Base-by-base conservation (phyloP, 2,329 filamentous ascomycete species). In the Dactylellina cionopaga region DNA sequence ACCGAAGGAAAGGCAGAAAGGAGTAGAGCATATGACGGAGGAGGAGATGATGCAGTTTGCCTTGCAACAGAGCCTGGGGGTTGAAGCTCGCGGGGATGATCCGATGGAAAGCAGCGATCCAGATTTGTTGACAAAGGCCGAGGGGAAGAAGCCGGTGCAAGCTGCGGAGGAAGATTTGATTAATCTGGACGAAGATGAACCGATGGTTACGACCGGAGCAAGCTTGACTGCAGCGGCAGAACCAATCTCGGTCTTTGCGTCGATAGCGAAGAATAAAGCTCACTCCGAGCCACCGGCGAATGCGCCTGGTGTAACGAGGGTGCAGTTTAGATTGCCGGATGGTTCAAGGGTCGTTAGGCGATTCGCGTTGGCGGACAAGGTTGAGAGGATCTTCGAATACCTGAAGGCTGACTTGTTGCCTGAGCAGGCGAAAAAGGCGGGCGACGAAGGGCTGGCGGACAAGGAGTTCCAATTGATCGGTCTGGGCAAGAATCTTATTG, bases 41-140 rank as follows among this genome's bases (percentile, higher is more conserved):
- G 93, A 98, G 52, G 93, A 99, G 82, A 96, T 96, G 92, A 83
- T 99, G 76, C 90, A 97, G 80, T 89, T 97, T 86, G 95, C 95
- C 0, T 81, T 99, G 78, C 88, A 93, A 79, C 95, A 70, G 52
- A 97, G 93, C 78, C 82, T 98, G 46, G 89, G 88, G 11, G 86
- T 85, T 29, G 82, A 81, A 33, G 81, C 80, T 15, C 78, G 51
- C 79, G 79, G 77, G 74, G 79, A 77, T 77, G 79, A 78, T 79
- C 11, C 80, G 81, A 17, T 81, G 78, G 65, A 78, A 77, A 86
- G 0, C 89, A 87, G 76, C 68, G 94, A 98, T 76, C 94, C 94
- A 0, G 95, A 99, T 80, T 89, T 91, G 31, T 84, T 97, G 54
- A 98, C 95, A 0, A 91, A 91, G 78, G 86, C 85, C 10, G 59